Percentiles rank a stretch among this genome's conserved stretches.
phyloP scores from a whole-genome alignment of 2,329 filamentous ascomycete species.

The Fusarium udum region DNA sequence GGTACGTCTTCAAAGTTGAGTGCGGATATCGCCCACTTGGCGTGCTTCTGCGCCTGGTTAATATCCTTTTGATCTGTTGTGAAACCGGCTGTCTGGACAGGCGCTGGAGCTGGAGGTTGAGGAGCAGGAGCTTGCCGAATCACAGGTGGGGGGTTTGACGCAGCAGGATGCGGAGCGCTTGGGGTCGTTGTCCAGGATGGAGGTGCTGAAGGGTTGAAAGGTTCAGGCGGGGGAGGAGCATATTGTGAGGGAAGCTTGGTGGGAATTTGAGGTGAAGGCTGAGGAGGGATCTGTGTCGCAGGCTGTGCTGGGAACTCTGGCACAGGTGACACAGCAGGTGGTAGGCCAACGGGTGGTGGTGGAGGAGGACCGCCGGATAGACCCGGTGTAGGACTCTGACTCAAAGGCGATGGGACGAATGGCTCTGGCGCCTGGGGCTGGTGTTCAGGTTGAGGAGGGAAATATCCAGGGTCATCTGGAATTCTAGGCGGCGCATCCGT shows the following conservation, averaged over 20 bases:
- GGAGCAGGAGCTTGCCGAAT: conserved; percentile 29
- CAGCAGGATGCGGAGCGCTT: conserved; percentile 30
- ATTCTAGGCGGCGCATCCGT: conserved; percentile 40
- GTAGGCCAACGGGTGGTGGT: conserved; percentile 24
- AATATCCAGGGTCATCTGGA: conserved; percentile 47
- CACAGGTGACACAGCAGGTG: conserved; percentile 19
- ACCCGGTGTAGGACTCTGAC: conserved; percentile 41
- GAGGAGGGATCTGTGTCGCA: conserved; percentile 40
- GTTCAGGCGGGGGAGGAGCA: conserved; percentile 35
- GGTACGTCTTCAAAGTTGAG: conserved; percentile 95
- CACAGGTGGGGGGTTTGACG: conserved; percentile 34
- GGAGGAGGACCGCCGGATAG: conserved; percentile 35
- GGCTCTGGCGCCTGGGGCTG: conserved; percentile 35
- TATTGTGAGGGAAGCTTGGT: conserved; percentile 39
- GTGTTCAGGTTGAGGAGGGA: conserved; percentile 41
- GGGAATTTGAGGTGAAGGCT: conserved; percentile 44
- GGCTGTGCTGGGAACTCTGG: conserved; percentile 22
- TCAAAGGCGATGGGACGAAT: conserved; percentile 50
- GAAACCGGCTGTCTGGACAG: conserved; percentile 11
- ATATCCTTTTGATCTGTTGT: conserved; percentile 65
- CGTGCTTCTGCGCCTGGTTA: conserved; percentile 88
- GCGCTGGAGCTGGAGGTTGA: conserved; percentile 13
- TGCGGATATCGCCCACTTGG: conserved; percentile 95
- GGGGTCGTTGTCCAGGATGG: conserved; percentile 39
- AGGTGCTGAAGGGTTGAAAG: conserved; percentile 31